These are phyloP conservation scores for Macrophomina pseudophaseolina DNA, from an alignment of 2,329 filamentous ascomycete genomes.

Conservation along the genomic window DNA sequence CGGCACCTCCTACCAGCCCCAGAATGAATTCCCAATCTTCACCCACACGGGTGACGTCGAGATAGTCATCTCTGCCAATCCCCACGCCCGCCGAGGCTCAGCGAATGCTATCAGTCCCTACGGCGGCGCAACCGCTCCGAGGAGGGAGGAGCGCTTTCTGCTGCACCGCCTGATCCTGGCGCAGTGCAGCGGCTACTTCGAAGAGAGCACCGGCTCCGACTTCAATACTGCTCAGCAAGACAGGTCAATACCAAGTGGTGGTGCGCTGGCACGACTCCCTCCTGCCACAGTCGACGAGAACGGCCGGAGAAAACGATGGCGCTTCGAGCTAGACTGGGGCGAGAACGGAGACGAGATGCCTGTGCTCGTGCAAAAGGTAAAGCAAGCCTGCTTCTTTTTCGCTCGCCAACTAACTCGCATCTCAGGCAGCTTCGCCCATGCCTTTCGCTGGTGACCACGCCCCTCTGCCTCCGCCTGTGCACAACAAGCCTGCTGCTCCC, in stretches of 20 bases:
- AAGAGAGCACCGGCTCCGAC: slow-evolving; percentile 79
- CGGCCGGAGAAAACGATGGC: slow-evolving; percentile 68
- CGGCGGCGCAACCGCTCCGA: slow-evolving; percentile 52
- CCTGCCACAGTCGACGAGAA: slow-evolving; percentile 38
- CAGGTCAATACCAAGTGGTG: slow-evolving; percentile 33
- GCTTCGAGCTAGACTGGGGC: slow-evolving; percentile 84
- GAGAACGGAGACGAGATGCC: slow-evolving; percentile 76
- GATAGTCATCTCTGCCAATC: slow-evolving; percentile 65
- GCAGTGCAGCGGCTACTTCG: slow-evolving; percentile 93
- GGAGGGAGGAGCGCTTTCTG: slow-evolving; percentile 81
- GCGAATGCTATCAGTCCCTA: slow-evolving; percentile 5
- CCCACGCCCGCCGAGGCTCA: slow-evolving; percentile 35
- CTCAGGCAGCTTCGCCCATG: slow-evolving; percentile 23
- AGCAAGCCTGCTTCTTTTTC: slow-evolving; percentile 6
- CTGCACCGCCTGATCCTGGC: slow-evolving; percentile 86
- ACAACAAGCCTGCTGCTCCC: slow-evolving; percentile 68
- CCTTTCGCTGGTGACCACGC: slow-evolving; percentile 35
- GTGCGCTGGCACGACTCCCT: slow-evolving; percentile 47
- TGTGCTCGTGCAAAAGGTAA: slow-evolving; percentile 82
- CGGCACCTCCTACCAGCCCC: slow-evolving; percentile 69
- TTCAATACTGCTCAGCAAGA: slow-evolving; percentile 62
- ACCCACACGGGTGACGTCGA: slow-evolving; percentile 91
- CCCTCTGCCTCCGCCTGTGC: slow-evolving; percentile 57
- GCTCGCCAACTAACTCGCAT: slow-evolving; percentile 35
- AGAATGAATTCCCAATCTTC: slow-evolving; percentile 94